Conservation (phyloP, 805 yeast genomes). For the Kurtzmaniella cleridarum region DNA sequence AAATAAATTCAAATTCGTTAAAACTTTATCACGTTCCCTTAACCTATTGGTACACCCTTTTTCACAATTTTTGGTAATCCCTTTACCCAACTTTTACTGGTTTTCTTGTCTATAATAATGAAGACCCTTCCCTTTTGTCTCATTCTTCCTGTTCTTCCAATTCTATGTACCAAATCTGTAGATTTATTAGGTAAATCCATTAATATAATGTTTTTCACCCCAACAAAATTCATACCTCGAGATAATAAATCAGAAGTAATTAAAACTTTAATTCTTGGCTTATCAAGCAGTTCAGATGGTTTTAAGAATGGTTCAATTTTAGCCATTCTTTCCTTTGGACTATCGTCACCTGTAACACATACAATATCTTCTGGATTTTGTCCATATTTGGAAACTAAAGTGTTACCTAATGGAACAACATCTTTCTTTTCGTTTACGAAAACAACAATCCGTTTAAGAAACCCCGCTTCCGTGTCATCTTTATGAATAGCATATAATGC, state of each 20-base stretch:
- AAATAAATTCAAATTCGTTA: conserved; percentile 1
- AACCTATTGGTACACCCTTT: conserved; percentile 37
- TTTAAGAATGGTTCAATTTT: conserved; percentile 59
- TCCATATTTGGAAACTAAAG: conserved; percentile 38
- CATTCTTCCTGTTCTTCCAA: conserved; percentile 94
- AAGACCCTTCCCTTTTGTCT: conserved; percentile 85
- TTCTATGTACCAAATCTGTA: conserved; percentile 82
- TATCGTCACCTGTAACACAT: conserved; percentile 63
- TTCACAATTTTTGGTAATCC: conserved; percentile 70
- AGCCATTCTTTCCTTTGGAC: conserved; percentile 51
- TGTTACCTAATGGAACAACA: conserved; percentile 53
- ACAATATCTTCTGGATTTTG: conserved; percentile 43
- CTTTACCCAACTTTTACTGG: conserved; percentile 71
- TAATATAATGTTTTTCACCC: conserved; percentile 73
- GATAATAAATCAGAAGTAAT: conserved; percentile 87
- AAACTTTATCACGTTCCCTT: conserved; percentile 2
- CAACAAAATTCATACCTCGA: conserved; percentile 82
- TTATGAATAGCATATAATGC: conserved; percentile 78
- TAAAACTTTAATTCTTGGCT: conserved; percentile 53
- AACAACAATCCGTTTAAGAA: conserved; percentile 72
- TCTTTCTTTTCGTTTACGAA: conserved; percentile 75
- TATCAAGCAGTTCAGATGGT: conserved; percentile 46
- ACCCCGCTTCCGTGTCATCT: conserved; percentile 76
- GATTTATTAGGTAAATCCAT: conserved; percentile 84
- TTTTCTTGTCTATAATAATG: conserved; percentile 64